Evolutionary conservation across 2,329 filamentous ascomycete genomes (phyloP).

Genomic region (Teratosphaeria nubilosa): DNA sequence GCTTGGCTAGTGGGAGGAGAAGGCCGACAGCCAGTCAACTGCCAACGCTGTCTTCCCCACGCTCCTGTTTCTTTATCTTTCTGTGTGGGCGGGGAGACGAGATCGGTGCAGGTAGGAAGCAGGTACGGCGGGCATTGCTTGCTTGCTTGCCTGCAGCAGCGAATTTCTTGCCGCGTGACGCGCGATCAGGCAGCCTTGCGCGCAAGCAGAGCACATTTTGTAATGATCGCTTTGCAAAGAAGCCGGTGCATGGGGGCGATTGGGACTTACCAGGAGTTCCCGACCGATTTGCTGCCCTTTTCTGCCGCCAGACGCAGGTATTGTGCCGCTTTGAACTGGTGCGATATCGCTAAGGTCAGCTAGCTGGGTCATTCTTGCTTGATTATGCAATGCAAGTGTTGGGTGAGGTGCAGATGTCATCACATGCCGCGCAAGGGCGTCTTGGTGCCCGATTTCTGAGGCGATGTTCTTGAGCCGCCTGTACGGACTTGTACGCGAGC

Average conservation of each 20-base stretch:
- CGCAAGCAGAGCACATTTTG: not conserved
- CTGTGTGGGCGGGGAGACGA: not conserved
- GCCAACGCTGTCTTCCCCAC: not conserved
- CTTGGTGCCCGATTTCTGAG: not conserved
- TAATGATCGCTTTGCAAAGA: not conserved
- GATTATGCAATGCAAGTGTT: not conserved
- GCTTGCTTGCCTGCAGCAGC: not conserved
- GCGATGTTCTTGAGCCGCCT: not conserved
- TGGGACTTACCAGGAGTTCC: slow-evolving; percentile 79
- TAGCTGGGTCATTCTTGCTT: not conserved
- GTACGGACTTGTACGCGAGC: not conserved
- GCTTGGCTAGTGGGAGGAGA: not conserved
- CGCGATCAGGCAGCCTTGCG: not conserved
- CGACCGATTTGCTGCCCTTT: slow-evolving; percentile 78
- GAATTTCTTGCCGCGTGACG: not conserved
- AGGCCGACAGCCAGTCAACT: not conserved
- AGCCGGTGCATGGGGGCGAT: not conserved
- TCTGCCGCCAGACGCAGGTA: slow-evolving; percentile 89
- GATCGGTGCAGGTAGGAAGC: slow-evolving; percentile 1
- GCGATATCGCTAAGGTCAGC: slow-evolving; percentile 2
- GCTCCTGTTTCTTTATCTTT: not conserved
- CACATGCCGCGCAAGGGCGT: not conserved
- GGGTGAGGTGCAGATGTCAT: not conserved
- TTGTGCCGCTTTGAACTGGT: slow-evolving; percentile 67
- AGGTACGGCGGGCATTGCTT: slow-evolving; percentile 2